phyloP scores from a whole-genome alignment of 345 rosid genomes.

The Hibiscus trionum region DNA sequence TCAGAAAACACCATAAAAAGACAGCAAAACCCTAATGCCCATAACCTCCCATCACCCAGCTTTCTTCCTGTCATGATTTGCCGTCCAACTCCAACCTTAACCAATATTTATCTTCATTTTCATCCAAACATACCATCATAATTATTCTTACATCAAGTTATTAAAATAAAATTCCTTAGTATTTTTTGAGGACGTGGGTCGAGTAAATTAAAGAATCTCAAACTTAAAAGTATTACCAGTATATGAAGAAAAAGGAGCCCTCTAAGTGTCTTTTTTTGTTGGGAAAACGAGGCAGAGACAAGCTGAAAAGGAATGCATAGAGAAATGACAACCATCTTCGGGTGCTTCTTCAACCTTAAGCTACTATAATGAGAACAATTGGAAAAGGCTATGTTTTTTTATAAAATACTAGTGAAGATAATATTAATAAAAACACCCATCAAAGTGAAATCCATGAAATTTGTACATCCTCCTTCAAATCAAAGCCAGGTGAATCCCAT shows the following conservation, averaged over 20 bases:
- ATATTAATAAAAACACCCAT: background rate
- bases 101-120: background rate
- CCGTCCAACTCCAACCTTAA: slow-evolving; percentile 13
- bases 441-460: slow-evolving; percentile 22
- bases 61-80: slow-evolving; percentile 31
- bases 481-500: slow-evolving; percentile 24
- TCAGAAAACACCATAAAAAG: slow-evolving; percentile 17
- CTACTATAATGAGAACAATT: slow-evolving; percentile 1
- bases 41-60: slow-evolving; percentile 16
- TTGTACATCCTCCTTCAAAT: slow-evolving; percentile 44
- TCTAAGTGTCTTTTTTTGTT: background rate
- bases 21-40: slow-evolving; percentile 28
- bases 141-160: background rate
- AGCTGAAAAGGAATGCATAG: slow-evolving; percentile 10
- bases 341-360: slow-evolving; percentile 21
- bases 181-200: background rate
- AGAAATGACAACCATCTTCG: slow-evolving; percentile 3
- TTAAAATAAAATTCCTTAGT: background rate
- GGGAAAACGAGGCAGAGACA: slow-evolving; percentile 17
- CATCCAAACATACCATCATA: background rate
- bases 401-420: background rate
- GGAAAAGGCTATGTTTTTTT: background rate
- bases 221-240: background rate
- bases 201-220: slow-evolving; percentile 9
- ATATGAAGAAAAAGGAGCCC: background rate